Percentiles rank a stretch among this genome's conserved stretches.
These are phyloP conservation scores for Nicotiana tomentosiformis DNA, from an alignment of 257 asterid species.

Conservation along the genomic window DNA sequence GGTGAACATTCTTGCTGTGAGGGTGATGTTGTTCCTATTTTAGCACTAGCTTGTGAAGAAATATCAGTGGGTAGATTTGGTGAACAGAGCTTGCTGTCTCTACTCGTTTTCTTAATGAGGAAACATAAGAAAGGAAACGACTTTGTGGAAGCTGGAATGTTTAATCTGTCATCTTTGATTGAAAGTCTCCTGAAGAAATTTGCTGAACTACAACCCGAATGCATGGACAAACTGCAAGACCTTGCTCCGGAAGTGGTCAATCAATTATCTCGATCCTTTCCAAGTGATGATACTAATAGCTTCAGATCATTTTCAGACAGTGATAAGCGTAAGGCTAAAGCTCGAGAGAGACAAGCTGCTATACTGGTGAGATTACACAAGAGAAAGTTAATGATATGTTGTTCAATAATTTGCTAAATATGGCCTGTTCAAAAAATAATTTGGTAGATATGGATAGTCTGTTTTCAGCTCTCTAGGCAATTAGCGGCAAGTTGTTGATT, in stretches of 20 bases:
- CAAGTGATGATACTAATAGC: conserved; percentile 29
- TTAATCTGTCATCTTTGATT: conserved; percentile 49
- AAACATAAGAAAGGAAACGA: conserved; percentile 64
- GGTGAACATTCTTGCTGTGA: conserved; percentile 41
- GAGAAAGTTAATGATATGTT: neutral
- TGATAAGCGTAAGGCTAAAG: conserved; percentile 78
- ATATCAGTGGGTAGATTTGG: conserved; percentile 46
- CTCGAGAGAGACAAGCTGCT: conserved; percentile 98
- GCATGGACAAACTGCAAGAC: conserved; percentile 65
- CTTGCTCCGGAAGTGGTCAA: conserved; percentile 71
- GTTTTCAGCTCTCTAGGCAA: neutral
- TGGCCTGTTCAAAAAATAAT: neutral
- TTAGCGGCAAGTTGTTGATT: neutral
- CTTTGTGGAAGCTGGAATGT: conserved; percentile 55
- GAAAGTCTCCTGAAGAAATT: conserved; percentile 58
- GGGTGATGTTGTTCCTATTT: conserved; percentile 64
- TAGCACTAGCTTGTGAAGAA: conserved; percentile 79
- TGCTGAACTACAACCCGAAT: conserved; percentile 73
- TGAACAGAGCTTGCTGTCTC: conserved; percentile 85
- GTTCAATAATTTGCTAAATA: neutral
- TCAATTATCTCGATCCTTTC: conserved; percentile 45
- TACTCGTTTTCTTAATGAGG: conserved; percentile 76
- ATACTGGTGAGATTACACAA: conserved; percentile 57
- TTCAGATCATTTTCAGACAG: conserved; percentile 41
- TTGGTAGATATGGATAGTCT: neutral